Conservation (phyloP, 352 stramenopile species). For the Thalassiosira hispida region DNA sequence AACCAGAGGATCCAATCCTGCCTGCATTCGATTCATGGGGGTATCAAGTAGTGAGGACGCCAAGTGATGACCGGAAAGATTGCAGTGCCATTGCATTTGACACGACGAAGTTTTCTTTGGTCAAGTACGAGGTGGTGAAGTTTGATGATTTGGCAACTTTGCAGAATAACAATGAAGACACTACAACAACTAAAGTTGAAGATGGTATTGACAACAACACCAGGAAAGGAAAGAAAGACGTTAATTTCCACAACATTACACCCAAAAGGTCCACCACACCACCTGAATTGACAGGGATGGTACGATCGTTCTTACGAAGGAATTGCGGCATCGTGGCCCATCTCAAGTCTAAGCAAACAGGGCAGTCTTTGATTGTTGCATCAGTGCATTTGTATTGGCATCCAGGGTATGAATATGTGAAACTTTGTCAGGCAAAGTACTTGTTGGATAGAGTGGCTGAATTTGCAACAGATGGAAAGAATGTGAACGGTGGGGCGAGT, state of each 20-base stretch:
- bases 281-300: slow-evolving; percentile 64
- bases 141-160: slow-evolving; percentile 81
- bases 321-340: slow-evolving; percentile 73
- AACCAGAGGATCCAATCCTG: slow-evolving; percentile 42
- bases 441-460: slow-evolving; percentile 53
- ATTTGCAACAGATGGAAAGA: slow-evolving; percentile 14
- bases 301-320: slow-evolving; percentile 71
- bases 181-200: slow-evolving; percentile 1
- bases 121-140: slow-evolving; percentile 57
- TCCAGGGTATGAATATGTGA: slow-evolving; percentile 83
- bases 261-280: slow-evolving; percentile 16
- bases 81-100: slow-evolving; percentile 69
- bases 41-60: slow-evolving; percentile 46
- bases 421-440: slow-evolving; percentile 81
- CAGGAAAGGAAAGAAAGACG: neutral
- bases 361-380: slow-evolving; percentile 62
- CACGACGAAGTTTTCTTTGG: slow-evolving; percentile 53
- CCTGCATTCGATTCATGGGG: slow-evolving; percentile 42
- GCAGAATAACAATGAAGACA: slow-evolving; percentile 12
- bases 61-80: slow-evolving; percentile 65
- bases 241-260: slow-evolving; percentile 6
- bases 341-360: slow-evolving; percentile 39
- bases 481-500: slow-evolving; percentile 20
- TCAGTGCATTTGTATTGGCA: slow-evolving; percentile 86
- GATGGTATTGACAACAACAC: neutral